Evolutionary conservation across 75 land plant species (phyloP), one percentile per base, ranked within the genome.

Genomic region (Azolla pinnata): DNA sequence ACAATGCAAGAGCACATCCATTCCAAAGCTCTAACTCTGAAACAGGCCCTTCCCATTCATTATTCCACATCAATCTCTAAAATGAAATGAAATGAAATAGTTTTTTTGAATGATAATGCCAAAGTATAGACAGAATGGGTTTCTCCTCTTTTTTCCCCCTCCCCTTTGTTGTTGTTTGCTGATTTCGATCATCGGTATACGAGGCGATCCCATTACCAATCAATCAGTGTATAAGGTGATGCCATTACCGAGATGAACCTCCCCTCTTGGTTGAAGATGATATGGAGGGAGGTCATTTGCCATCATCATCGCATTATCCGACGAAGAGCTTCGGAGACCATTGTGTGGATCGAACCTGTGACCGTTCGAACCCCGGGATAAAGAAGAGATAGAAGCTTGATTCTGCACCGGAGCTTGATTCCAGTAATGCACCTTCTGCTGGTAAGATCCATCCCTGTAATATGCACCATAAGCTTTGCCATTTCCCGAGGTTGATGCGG

Each of bases 191-290:
- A n/a, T n/a, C n/a, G n/a, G n/a, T n/a, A n/a, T n/a, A n/a, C n/a
- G n/a, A n/a, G n/a, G n/a, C n/a, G n/a, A n/a, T n/a, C n/a, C n/a
- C n/a, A n/a, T n/a, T n/a, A n/a, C n/a, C 12, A 4, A 23, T 52
- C 29, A 52, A 52, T 52, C 54, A 23, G 54, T 52, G 54, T 52
- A 52, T 26, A 52, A 27, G 25, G 54, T 52, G 54, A 52, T 52
- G 29, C 54, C 54, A 27, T 52, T 52, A 52, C 54, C 54, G 12
- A 52, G 29, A 14, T 52, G 54, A 26, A 52, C 28, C 14, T 52
- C 54, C 24, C 54, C 54, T 24, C 24, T 52, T 29, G 54, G 54
- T 52, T 52, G 54, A 24, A 52, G 10, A 23, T 52, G 54, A 52
- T 1, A 24, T 2, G 2, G 29, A 52, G 29, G n/a, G n/a, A n/a